Evolutionary conservation across 2,329 filamentous ascomycete species (phyloP), one percentile per base, ranked within the genome.

Genomic region (Ascochyta viciae-villosae): DNA sequence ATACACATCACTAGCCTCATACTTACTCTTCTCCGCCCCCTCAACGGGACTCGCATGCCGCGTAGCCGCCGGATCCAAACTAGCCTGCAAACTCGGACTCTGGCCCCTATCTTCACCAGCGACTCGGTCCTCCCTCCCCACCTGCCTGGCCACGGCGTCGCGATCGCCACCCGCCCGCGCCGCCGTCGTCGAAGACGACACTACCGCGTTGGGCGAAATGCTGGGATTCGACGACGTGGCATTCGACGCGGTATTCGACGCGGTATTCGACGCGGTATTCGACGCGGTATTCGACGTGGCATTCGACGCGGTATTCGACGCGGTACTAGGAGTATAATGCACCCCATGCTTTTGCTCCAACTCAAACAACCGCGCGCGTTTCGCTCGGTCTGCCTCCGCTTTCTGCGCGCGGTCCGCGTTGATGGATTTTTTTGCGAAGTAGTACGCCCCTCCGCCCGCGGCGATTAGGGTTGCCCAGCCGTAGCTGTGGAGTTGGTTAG

Each of bases 401-500:
- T 89, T 88, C 66, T 86, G 84, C 58, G 89, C 87, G 62, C 94
- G 90, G 77, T 97, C 92, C 66, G 90, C 90, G 74, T 97, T 96
- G 84, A 99, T 96, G 76, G 88, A 89, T 73, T 87, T 85, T 83
- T 99, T 99, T 62, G 95, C 95, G 75, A 97, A 96, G 81, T 91
- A 92, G 83, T 98, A 99, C 70, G 94, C 92, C 61, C 89, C 91
- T 63, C 87, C 95, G 72, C 94, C 95, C 65, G 93, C 92, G 48
- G 68, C 83, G 74, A 93, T 95, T 50, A 98, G 85, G 45, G 92
- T 85, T 67, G 91, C 93, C 95, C 92, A 97, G 72, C 95, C 95
- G 72, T 94, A 81, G 90, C 92, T 96, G 57, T 8, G 6, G 24
- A 26, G 5, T 26, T 6, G 24, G 8, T 26, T 26, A 26, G 24